Conservation (phyloP, 164 flowering plant species). For the Aristolochia fimbriata region DNA sequence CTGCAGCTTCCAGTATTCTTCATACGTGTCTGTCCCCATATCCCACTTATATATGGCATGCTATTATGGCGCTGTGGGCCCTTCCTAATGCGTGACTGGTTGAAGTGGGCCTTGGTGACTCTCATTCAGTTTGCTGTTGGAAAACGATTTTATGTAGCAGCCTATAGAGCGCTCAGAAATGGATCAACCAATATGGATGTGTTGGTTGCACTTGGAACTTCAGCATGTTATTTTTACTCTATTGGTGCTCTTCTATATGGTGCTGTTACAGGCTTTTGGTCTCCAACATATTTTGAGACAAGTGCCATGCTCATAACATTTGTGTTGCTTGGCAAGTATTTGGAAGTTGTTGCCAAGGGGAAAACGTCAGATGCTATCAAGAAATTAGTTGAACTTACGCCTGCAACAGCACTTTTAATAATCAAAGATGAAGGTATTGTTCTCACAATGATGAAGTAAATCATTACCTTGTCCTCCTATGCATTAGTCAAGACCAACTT, state of each 20-base stretch:
- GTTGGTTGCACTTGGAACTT: slow-evolving; percentile 90
- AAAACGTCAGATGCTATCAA: slow-evolving; percentile 97
- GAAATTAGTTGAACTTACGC: slow-evolving; percentile 89
- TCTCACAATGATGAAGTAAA: background rate
- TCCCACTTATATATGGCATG: slow-evolving; percentile 66
- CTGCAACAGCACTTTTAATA: slow-evolving; percentile 76
- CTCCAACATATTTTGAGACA: slow-evolving; percentile 94
- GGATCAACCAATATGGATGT: slow-evolving; percentile 99
- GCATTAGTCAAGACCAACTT: background rate
- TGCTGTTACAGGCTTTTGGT: slow-evolving; percentile 88
- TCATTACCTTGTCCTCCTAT: background rate
- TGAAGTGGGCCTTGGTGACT: slow-evolving; percentile 80
- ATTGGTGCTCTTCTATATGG: slow-evolving; percentile 89
- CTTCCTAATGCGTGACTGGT: slow-evolving; percentile 90
- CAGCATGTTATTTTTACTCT: slow-evolving; percentile 94
- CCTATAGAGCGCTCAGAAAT: slow-evolving; percentile 80
- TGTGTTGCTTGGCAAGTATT: slow-evolving; percentile 90
- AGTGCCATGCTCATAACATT: slow-evolving; percentile 97
- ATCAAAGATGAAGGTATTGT: slow-evolving; percentile 62
- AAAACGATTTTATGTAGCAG: slow-evolving; percentile 88
- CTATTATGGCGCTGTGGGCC: slow-evolving; percentile 90
- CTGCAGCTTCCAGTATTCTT: slow-evolving; percentile 76
- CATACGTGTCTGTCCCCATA: slow-evolving; percentile 79
- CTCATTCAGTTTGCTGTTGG: slow-evolving; percentile 88
- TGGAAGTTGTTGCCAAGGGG: slow-evolving; percentile 93